These are phyloP conservation scores for Taphrina deformans DNA, from an alignment of 1,139 yeast species.

Conservation along the genomic window DNA sequence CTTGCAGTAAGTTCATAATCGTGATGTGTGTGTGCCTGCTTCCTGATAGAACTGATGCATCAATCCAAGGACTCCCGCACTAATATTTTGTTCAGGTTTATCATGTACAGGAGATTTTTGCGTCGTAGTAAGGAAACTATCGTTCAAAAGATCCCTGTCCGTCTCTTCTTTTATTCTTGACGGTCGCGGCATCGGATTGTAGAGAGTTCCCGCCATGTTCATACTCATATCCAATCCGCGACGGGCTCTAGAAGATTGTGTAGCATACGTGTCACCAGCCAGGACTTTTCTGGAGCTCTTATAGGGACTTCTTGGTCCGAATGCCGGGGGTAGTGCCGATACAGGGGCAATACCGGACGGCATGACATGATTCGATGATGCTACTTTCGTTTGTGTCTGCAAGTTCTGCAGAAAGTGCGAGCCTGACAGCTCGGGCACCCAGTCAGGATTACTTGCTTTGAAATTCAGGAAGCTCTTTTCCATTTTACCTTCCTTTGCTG, in stretches of 20 bases:
- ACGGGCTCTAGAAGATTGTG: conserved; percentile 17
- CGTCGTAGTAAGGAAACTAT: conserved; percentile 13
- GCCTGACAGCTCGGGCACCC: conserved; percentile 31
- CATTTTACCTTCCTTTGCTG: conserved; percentile 29
- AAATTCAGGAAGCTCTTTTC: conserved; percentile 33
- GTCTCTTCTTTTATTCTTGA: background rate
- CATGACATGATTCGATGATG: background rate
- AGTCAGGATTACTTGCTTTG: conserved; percentile 34
- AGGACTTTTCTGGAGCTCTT: background rate
- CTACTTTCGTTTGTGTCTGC: background rate
- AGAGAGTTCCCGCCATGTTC: background rate
- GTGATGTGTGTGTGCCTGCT: conserved; percentile 23
- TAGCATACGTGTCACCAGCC: conserved; percentile 5
- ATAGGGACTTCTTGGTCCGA: conserved; percentile 3
- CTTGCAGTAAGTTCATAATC: background rate
- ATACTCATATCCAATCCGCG: conserved; percentile 4
- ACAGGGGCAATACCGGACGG: background rate
- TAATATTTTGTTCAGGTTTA: background rate
- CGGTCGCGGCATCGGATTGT: conserved; percentile 13
- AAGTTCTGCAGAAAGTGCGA: conserved; percentile 16
- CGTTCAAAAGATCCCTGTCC: conserved; percentile 7
- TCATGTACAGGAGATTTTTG: background rate
- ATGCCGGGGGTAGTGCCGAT: background rate
- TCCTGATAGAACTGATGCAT: conserved; percentile 33
- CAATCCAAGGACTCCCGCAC: conserved; percentile 30